Base-by-base conservation (phyloP, 306 rosid species). In the Delonix regia region DNA sequence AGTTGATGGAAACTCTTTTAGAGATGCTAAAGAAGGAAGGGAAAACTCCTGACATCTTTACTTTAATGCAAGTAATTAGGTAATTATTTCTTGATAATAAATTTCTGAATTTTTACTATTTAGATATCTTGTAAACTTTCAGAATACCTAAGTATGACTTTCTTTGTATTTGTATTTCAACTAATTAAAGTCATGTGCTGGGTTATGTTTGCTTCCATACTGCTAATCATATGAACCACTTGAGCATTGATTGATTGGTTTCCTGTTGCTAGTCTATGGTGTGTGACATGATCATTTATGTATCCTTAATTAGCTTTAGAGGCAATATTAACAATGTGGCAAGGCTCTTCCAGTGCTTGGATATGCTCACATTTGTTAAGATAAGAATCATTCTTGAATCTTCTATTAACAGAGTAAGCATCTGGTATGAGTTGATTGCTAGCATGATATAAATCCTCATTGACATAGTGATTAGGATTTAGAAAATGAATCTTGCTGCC, bases 1-100 rank as follows among this genome's bases (percentile, higher is more conserved):
- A 95, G 99, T 83, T 93, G 82, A 87, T 85, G 86, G 96, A 91
- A 47, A 68, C 84, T 62, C 93, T 95, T 67, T 63, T 80, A 77
- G 92, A 91, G 72, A 85, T 91, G 94, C 86, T 95, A 66, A 74
- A 86, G 80, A 89, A 87, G 83, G 93, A 93, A 13, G 90, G 87
- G 28, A 93, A 60, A 86, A 56, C 51, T 84, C 96, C 89, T 7
- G 99, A 95, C 87, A 13, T 69, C 84, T 95, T 77, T 83, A 90
- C 85, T 51, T 44, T 66, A 60, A 81, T 88, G 80, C 97, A 95
- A 91, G 71, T 80, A 70, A 90, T 95, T 83, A 95, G 99, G 99
- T 91, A 82, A 86, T 74, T 66, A 57, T 27, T 69, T 65, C 2
- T 63, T 70, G 47, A 42, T 64, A 48, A 49, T 55, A 66, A 78